phyloP scores from a whole-genome alignment of 352 stramenopile genomes.

The Plasmopara halstedii region DNA sequence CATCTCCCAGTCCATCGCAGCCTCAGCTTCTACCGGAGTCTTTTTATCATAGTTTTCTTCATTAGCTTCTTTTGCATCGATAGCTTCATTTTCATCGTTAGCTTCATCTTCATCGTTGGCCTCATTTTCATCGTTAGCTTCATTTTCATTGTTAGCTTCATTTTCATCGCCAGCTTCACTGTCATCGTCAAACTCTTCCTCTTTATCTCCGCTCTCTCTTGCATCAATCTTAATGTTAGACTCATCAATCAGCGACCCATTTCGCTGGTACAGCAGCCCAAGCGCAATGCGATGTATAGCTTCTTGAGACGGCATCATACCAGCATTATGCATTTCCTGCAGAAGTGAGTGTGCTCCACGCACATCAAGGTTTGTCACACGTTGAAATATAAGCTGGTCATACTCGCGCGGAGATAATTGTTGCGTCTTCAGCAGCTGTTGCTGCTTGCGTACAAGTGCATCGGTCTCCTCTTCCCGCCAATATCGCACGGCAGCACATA shows the following conservation, averaged over 20 bases:
- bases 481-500: conserved; percentile 48
- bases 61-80: conserved; percentile 8
- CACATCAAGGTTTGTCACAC: conserved; percentile 40
- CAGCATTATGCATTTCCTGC: conserved; percentile 78
- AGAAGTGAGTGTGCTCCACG: conserved; percentile 47
- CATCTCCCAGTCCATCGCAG: conserved; percentile 26
- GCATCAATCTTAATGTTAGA: not conserved
- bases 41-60: conserved; percentile 7
- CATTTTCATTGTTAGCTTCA: conserved; percentile 1
- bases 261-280: conserved; percentile 40
- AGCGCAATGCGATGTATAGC: conserved; percentile 72
- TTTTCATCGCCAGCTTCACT: not conserved
- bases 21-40: conserved; percentile 6
- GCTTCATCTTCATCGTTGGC: not conserved
- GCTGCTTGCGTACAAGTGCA: conserved; percentile 44
- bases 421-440: conserved; percentile 26
- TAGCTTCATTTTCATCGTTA: conserved; percentile 1
- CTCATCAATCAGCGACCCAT: conserved; percentile 4
- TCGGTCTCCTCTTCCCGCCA: conserved; percentile 53
- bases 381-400: conserved; percentile 61
- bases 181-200: not conserved
- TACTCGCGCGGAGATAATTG: conserved; percentile 40
- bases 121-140: conserved; percentile 5
- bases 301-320: conserved; percentile 46
- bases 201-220: not conserved